phyloP scores from a whole-genome alignment of 1,284 basidiomycete species.

The Apiotrichum gracile region DNA sequence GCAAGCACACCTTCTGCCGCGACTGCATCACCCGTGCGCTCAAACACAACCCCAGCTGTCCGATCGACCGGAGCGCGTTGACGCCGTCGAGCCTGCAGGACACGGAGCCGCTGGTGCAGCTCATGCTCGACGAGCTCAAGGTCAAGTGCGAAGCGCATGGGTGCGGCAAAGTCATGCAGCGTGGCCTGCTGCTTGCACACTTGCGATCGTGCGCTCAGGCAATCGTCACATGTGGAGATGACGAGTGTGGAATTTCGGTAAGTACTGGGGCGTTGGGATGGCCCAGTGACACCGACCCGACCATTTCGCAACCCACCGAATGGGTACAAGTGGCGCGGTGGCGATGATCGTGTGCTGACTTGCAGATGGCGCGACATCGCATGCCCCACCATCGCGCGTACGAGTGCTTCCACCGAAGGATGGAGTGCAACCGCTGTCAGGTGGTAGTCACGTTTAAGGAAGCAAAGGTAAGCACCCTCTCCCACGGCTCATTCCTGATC shows the following conservation, averaged over 20 bases:
- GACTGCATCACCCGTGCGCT: conserved; percentile 68
- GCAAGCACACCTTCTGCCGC: conserved; percentile 75
- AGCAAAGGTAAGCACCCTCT: conserved; percentile 13
- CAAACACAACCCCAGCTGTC: conserved; percentile 54
- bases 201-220: conserved; percentile 60
- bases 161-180: conserved; percentile 61
- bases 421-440: conserved; percentile 33
- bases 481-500: not conserved
- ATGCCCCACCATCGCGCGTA: conserved; percentile 38
- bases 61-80: conserved; percentile 71
- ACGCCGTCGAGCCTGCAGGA: conserved; percentile 20
- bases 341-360: too few relatives aligned
- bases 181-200: conserved; percentile 63
- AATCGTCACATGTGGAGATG: conserved; percentile 53
- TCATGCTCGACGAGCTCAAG: conserved; percentile 70
- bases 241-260: conserved; percentile 47
- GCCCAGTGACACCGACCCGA: conserved; percentile 3
- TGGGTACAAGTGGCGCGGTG: too few relatives aligned
- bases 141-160: conserved; percentile 59
- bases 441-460: conserved; percentile 28
- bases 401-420: conserved; percentile 38
- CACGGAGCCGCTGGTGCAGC: conserved; percentile 19
- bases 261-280: conserved; percentile 46
- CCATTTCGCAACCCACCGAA: too few relatives aligned
- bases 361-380: conserved; percentile 33